These are phyloP conservation scores for Penicilliopsis zonata DNA, from an alignment of 495 filamentous ascomycete genomes.

Conservation along the genomic window DNA sequence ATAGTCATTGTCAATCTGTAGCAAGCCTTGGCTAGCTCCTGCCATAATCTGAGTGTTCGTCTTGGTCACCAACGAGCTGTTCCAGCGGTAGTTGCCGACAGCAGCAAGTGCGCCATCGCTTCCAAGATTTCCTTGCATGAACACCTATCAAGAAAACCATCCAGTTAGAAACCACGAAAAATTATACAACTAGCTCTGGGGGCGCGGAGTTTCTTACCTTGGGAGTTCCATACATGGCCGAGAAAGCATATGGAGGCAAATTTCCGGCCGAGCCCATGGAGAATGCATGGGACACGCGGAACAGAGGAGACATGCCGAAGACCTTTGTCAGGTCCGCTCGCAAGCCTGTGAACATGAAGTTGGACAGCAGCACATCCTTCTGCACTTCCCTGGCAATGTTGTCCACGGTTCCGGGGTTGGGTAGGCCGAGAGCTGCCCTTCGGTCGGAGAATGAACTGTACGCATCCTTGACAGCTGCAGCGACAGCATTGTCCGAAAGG, in stretches of 20 bases:
- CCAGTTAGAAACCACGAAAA: neutral
- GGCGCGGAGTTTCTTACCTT: conserved; percentile 49
- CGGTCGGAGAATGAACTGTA: conserved; percentile 75
- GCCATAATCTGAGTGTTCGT: conserved; percentile 68
- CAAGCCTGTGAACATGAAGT: conserved; percentile 90
- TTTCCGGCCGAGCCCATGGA: conserved; percentile 73
- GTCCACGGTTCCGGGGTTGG: conserved; percentile 87
- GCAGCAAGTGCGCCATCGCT: conserved; percentile 74
- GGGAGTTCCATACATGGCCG: conserved; percentile 80
- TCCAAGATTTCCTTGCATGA: conserved; percentile 90
- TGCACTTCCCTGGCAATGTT: conserved; percentile 85
- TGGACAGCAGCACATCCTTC: conserved; percentile 87
- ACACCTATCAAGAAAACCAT: conserved; percentile 55
- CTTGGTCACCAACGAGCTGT: conserved; percentile 63
- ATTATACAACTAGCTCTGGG: neutral
- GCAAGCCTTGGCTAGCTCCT: conserved; percentile 53
- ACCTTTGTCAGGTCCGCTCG: conserved; percentile 92
- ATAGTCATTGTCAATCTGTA: conserved; percentile 90
- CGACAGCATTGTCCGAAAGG: conserved; percentile 60
- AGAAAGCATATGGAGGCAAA: conserved; percentile 87
- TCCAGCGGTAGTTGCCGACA: conserved; percentile 86
- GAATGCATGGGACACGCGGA: conserved; percentile 95
- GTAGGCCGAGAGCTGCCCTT: conserved; percentile 74
- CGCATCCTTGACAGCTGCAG: conserved; percentile 57
- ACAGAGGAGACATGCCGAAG: conserved; percentile 82